Base-by-base conservation (phyloP, 169 alveolate genomes). In the Eimeria maxima region DNA sequence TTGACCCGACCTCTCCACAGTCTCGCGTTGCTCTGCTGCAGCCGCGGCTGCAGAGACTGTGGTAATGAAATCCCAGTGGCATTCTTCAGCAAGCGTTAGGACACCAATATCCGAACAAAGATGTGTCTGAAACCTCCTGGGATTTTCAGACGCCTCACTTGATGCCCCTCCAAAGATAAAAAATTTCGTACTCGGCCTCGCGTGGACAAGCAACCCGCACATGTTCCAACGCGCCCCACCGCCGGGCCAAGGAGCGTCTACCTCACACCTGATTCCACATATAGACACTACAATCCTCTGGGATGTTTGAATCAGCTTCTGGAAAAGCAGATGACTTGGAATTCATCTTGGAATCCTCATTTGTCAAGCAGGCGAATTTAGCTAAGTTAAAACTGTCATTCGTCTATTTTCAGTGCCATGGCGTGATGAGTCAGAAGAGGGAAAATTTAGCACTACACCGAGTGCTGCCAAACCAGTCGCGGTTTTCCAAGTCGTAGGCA, bases 121-220 rank as follows among this genome's bases (percentile, higher is more conserved):
- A 16, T 33, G 65, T 55, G 95, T 96, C 57, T 98, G 98, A 60
- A 97, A 96, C 89, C 98, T 97, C 96, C 98, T 97, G 87, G 98
- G 97, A 78, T 98, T 98, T 38, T 98, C 99, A 95, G 98, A 98
- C 94, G 97, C 97, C 87, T 97, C 98, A 93, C 99, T 99, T 45
- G 97, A 97, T 57, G 98, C 96, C 81, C 99, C 99, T 44, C 99
- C 99, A 87, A 98, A 99, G 45, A 98, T 96, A 95, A 99, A 98
- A 95, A 98, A 98, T 95, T 98, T 98, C 99, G 99, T 98, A 27
- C 98, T 97, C 10, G 99, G 99, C 45, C 98, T 98, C 47, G 99
- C 99, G 95, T 98, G 99, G 53, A 98, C 99, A 97, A 98, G 98
- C 96, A 98, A 97, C 83, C 98, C 97, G 67, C 98, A 96, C 96